Evolutionary conservation across 257 asterid species (phyloP).

Genomic region (Schizonepeta tenuifolia): DNA sequence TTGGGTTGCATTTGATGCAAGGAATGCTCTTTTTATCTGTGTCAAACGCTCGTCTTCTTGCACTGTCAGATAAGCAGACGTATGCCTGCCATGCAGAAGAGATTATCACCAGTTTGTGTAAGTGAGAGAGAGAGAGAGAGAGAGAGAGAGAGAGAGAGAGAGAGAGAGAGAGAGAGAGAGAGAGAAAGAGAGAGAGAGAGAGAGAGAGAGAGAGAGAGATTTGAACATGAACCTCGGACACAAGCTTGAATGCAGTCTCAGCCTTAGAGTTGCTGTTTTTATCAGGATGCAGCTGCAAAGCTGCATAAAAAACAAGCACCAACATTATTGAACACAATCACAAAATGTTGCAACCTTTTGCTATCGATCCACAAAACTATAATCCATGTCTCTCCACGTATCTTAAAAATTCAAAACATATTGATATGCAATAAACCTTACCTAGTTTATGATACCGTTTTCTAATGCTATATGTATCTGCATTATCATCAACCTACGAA

Average conservation of each 20-base stretch:
- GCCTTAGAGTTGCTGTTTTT: conserved; percentile 80
- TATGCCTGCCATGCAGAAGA: too few relatives aligned
- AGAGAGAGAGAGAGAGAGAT: not conserved
- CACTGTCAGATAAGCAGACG: conserved; percentile 55
- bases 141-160: conserved; percentile 1
- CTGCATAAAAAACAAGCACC: conserved; percentile 41
- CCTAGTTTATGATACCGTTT: conserved; percentile 72
- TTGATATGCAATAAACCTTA: conserved; percentile 25
- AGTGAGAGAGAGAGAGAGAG: conserved; percentile 14
- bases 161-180: conserved; percentile 17
- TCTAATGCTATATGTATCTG: conserved; percentile 49
- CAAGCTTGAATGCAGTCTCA: conserved; percentile 81
- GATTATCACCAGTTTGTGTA: too few relatives aligned
- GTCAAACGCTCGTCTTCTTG: conserved; percentile 55
- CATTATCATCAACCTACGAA: conserved; percentile 66
- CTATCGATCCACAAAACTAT: not conserved
- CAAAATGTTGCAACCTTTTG: not conserved
- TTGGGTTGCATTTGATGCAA: conserved; percentile 50
- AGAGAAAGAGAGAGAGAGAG: conserved; percentile 14
- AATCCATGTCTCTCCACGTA: not conserved
- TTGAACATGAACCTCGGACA: conserved; percentile 55
- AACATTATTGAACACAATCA: not conserved
- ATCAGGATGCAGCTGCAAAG: conserved; percentile 85
- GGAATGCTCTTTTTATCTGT: conserved; percentile 38
- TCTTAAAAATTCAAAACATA: not conserved